phyloP scores from a whole-genome alignment of 2,329 filamentous ascomycete species.

The Tolypocladium tundrense region DNA sequence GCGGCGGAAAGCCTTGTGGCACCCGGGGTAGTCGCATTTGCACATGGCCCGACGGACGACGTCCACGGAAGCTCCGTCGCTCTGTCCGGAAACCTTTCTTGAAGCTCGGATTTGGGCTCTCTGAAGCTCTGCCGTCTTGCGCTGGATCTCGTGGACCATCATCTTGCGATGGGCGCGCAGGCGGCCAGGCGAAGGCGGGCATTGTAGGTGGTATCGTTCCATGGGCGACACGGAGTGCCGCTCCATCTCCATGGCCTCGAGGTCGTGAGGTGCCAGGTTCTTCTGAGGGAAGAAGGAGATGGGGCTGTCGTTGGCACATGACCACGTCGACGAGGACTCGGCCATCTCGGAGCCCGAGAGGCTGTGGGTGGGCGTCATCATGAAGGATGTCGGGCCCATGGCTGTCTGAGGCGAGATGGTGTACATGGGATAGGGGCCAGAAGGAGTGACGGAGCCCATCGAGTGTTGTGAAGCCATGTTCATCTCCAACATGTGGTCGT shows the following conservation, averaged over 20 bases:
- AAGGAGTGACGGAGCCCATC: slow-evolving; percentile 27
- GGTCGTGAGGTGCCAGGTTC: slow-evolving; percentile 16
- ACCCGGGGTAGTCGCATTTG: slow-evolving; percentile 36
- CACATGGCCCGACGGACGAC: slow-evolving; percentile 29
- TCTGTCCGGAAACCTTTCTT: slow-evolving; percentile 18
- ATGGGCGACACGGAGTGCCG: slow-evolving; percentile 25
- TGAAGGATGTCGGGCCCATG: slow-evolving; percentile 22
- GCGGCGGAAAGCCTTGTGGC: slow-evolving; percentile 38
- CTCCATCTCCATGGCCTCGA: slow-evolving; percentile 24
- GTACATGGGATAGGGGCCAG: slow-evolving; percentile 24
- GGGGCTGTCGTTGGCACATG: slow-evolving; percentile 28
- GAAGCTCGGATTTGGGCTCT: slow-evolving; percentile 25
- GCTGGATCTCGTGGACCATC: slow-evolving; percentile 30
- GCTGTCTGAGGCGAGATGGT: slow-evolving; percentile 21
- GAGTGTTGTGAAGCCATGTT: slow-evolving; percentile 20
- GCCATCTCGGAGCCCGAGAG: slow-evolving; percentile 27
- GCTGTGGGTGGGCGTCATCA: slow-evolving; percentile 30
- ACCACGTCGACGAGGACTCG: slow-evolving; percentile 27
- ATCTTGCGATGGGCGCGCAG: slow-evolving; percentile 27
- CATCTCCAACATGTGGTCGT: slow-evolving; percentile 28
- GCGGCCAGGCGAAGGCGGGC: slow-evolving; percentile 21
- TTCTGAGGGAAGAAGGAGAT: slow-evolving; percentile 28
- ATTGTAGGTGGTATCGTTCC: slow-evolving; percentile 18
- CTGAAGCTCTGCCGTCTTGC: slow-evolving; percentile 33
- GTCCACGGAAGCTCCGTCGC: slow-evolving; percentile 19